Evolutionary conservation across 768 basidiomycete genomes (phyloP), one percentile per base, ranked within the genome.

Genomic region (Boletus bicolor): DNA sequence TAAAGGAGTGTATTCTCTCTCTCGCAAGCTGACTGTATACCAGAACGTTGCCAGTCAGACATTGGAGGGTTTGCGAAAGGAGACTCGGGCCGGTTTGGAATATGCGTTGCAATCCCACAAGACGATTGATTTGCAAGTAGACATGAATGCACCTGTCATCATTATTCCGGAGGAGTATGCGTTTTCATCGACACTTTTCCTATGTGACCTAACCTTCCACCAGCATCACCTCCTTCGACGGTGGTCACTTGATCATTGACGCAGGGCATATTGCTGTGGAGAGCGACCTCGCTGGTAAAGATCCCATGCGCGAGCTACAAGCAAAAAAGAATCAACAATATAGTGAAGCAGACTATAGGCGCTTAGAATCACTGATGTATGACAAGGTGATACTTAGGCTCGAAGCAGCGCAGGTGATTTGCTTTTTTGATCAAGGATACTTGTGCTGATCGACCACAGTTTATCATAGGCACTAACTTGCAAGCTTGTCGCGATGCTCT

Each of bases 181-280:
- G 9, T 44, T 55, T 49, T 49, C 32, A 21, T 44, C 28, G 1
- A 21, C 32, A 53, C 77, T 69, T 42, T 45, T 41, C n/a, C 15
- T 39, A 19, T 51, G n/a, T 35, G 10, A 44, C 11, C 60, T 63
- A 42, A 57, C 53, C n/a, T 24, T 57, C 39, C 36, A 51, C 55
- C 54, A 96, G 93, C 61, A 82, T 98, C 48, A 88, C 86, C 4
- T 83, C 83, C 7, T 79, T 82, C 56, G 73, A 84, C 21, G 89
- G 93, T 73, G 92, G 84, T 64, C 90, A 97, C 68, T 79, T 98
- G 50, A 83, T 98, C 15, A 77, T 98, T 50, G 97, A 98, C 68
- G 97, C 96, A 5, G 97, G 97, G 56, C 97, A 98, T 68, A 96
- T 99, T 61, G 83, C 94, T 2, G 86, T 99, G 36, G 87, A 89